Base-by-base conservation (phyloP, 106 monocot species). In the Dendrobium catenatum region DNA sequence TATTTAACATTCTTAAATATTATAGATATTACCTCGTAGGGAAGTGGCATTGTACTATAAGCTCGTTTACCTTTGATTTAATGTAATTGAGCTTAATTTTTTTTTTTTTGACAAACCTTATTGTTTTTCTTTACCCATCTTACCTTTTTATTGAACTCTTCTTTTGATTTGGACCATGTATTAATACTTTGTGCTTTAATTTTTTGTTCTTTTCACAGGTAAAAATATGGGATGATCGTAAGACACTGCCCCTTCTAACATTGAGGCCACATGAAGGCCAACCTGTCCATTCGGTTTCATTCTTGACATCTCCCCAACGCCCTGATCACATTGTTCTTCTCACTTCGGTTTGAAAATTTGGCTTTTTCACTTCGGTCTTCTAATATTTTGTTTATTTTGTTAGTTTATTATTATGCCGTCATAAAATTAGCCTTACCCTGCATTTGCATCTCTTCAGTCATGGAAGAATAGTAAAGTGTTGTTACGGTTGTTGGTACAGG, bases 151-250 rank as follows among this genome's bases (percentile, higher is more conserved):
- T 64, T 70, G 33, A 33, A 31, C 8, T 29, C 11, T 37, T 70
- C 70, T 29, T 67, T 26, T 67, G 61, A 37, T 2, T 70, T 70
- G 27, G 70, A 10, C 33, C 33, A 33, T 70, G 31, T 37, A 70
- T 37, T 37, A 13, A 70, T 70, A 70, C 70, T 70, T 16, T 33
- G 70, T 29, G 2, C 70, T 37, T 70, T 6, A 68, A 68, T 73
- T 73, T 74, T 4, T n/a, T 27, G 64, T 31, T 74, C 16, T 26
- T 79, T 73, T n/a, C 19, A 78, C 95, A 99, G 99, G 90, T 99
- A 58, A 99, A 95, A 84, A 93, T 99, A 67, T 99, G 99, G 99
- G 95, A 99, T 46, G 99, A 95, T 80, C 93, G 91, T 42, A 93
- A 83, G 49, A 43, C 85, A 74, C 78, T 81, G 9, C 90, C 95